Evolutionary conservation across 805 yeast species (phyloP), one percentile per base, ranked within the genome.

Genomic region (Candida boleticola): DNA sequence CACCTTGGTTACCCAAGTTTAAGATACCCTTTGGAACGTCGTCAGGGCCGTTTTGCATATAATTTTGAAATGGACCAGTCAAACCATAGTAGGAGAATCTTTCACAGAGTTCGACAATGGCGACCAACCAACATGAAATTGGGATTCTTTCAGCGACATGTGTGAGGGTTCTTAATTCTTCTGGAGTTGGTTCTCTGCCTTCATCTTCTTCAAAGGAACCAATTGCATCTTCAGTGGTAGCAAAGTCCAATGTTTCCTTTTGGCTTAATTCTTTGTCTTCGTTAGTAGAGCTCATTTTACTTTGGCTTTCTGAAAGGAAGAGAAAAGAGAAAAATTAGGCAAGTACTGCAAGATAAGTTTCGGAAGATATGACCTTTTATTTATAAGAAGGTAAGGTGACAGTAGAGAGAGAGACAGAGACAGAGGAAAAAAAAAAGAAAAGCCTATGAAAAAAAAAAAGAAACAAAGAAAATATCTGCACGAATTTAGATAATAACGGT

Each of bases 61-160:
- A 85, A 66, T 86, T 86, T 66, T 79, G 84, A 66, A 86, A 80
- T 5, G 88, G 85, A 44, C 86, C 85, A 36, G 82, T 74, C 46
- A 84, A 68, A 56, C 95, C 93, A 54, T 86, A 86, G 68, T 82
- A 86, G 10, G 92, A 76, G 59, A 86, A 85, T 51, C 95, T 77
- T 63, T 86, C 95, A 37, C 90, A 78, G 47, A 86, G 77, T 66
- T 86, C 95, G 31, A 86, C 87, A 35, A 85, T 44, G 11, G 83
- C 83, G 32, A 81, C 83, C 37, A 77, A 66, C 79, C 80, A 80
- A 49, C 80, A 78, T n/a, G 80, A 60, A 27, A 65, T 31, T 17
- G 85, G 84, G 27, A 80, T 70, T 9, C 44, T 50, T 49, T 75
- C 83, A 3, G 79, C 54, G 17, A 80, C 77, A 48, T 74, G 79